A percentile compares a stretch with the other conserved stretches of the same genome.
phyloP scores from a whole-genome alignment of 495 filamentous ascomycete species.

The Trichoderma erinaceum region DNA sequence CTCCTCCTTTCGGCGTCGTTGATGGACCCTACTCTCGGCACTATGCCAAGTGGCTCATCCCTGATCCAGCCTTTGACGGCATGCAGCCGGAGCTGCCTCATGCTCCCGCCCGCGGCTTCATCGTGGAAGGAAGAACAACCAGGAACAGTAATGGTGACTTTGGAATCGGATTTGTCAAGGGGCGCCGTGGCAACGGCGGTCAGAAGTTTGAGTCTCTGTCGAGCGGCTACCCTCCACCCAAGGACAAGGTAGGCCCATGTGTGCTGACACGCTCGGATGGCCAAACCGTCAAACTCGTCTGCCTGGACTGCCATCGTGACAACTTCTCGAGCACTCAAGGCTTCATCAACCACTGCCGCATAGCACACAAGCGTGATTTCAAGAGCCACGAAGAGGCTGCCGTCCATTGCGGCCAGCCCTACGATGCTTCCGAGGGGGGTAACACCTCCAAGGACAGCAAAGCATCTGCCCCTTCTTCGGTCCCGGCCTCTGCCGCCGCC shows the following conservation, averaged over 20 bases:
- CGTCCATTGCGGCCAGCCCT: constrained; percentile 74
- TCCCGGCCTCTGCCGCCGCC: too few species aligned
- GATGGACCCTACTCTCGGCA: constrained; percentile 91
- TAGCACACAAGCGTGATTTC: constrained; percentile 84
- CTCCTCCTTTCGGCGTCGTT: constrained; percentile 79
- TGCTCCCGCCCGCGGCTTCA: constrained; percentile 18
- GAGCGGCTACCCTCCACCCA: constrained; percentile 61
- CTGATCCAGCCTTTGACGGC: constrained; percentile 81
- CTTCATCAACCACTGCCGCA: constrained; percentile 97
- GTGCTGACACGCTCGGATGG: constrained; percentile 49
- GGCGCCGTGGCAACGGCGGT: constrained; percentile 27
- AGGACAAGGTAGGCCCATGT: constrained; percentile 55
- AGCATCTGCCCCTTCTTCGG: constrained; percentile 21
- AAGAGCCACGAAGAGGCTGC: constrained; percentile 93
- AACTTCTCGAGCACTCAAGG: constrained; percentile 94
- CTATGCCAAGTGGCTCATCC: constrained; percentile 89
- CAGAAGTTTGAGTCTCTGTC: constrained; percentile 67
- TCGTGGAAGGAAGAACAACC: constrained; percentile 64
- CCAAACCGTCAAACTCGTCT: constrained; percentile 68
- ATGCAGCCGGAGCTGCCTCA: constrained; percentile 35
- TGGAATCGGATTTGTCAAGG: constrained; percentile 47
- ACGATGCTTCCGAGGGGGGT: constrained; percentile 62
- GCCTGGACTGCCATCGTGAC: constrained; percentile 77
- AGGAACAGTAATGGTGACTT: constrained; percentile 62
- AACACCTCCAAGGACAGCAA: constrained; percentile 39